Base-by-base conservation (phyloP, 2,329 filamentous ascomycete species). In the Ophiostoma australiae region DNA sequence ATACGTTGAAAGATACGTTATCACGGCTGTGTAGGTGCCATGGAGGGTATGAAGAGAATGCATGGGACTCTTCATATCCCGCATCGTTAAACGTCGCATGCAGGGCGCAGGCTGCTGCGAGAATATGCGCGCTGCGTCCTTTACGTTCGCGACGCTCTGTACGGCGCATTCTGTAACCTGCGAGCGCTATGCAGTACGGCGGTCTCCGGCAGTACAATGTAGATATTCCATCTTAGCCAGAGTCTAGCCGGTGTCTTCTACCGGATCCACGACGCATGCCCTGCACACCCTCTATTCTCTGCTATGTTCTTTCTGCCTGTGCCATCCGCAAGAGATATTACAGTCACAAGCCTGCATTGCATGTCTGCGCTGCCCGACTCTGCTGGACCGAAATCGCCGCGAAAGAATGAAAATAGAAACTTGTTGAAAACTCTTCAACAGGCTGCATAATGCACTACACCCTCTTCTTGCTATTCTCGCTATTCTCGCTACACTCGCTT, bases 201-300 rank as follows among this genome's bases (percentile, higher is more conserved):
- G 27, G 58, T 63, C 11, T 63, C 58, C 58, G 58, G 27, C 58
- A 63, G 10, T 31, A 27, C 23, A 27, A 10, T 58, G 23, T 10
- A 41, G 44, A 48, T 48, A 7, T 48, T 44, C 44, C 44, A 48
- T 48, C 1, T 17, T 48, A 5, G 44, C 44, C 17, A 8, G 17
- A 2, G 41, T 44, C 1, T 31, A 31, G 27, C 3, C 27, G 27
- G 27, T 3, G 27, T 31, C 27, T 44, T 5, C 41, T 44, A 17
- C 41, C 20, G 7, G 17, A 48, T 31, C 27, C 27, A 31, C 44
- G 44, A 48, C 5, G 41, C 48, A 58, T 58, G 8, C 13, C 58
- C 58, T 63, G 58, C 58, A 63, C 58, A 63, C 58, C 58, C 58
- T 58, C n/a, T 58, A 48, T 17, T n/a, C 1, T 41, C 13, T 41